phyloP scores from a whole-genome alignment of 495 filamentous ascomycete species.

The Penicillium alfredii region DNA sequence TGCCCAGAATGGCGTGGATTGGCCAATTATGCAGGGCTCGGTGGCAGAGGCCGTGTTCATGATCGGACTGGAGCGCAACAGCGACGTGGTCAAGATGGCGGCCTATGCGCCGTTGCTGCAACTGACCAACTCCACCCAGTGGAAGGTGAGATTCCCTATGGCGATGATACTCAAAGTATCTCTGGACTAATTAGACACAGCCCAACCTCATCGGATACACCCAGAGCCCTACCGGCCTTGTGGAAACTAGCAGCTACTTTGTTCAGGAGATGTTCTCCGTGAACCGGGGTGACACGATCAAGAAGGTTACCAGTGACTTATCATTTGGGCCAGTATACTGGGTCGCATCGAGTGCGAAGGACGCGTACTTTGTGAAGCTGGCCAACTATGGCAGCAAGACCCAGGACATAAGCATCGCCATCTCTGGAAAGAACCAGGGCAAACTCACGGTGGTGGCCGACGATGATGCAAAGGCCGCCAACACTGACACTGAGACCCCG shows the following conservation, averaged over 20 bases:
- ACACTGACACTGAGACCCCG: slow-evolving; percentile 17
- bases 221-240: slow-evolving; percentile 33
- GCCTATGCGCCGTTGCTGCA: slow-evolving; percentile 40
- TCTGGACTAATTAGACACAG: slow-evolving; percentile 4
- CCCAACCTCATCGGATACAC: slow-evolving; percentile 25
- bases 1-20: slow-evolving; percentile 43
- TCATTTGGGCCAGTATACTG: slow-evolving; percentile 49
- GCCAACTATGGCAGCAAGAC: slow-evolving; percentile 15
- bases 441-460: slow-evolving; percentile 36
- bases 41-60: slow-evolving; percentile 58
- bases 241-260: slow-evolving; percentile 19
- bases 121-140: slow-evolving; percentile 31
- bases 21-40: slow-evolving; percentile 46
- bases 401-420: slow-evolving; percentile 24
- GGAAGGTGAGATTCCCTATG: slow-evolving; percentile 15
- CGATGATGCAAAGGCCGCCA: slow-evolving; percentile 32
- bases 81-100: slow-evolving; percentile 44
- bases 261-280: slow-evolving; percentile 40
- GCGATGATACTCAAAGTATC: neutral
- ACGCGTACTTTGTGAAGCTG: slow-evolving; percentile 20
- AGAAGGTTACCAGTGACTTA: slow-evolving; percentile 33
- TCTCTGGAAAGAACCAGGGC: slow-evolving; percentile 19
- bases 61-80: slow-evolving; percentile 57
- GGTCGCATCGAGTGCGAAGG: slow-evolving; percentile 39
- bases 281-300: slow-evolving; percentile 44